phyloP scores from a whole-genome alignment of 1,284 basidiomycete species.

The Ganoderma lucidum region DNA sequence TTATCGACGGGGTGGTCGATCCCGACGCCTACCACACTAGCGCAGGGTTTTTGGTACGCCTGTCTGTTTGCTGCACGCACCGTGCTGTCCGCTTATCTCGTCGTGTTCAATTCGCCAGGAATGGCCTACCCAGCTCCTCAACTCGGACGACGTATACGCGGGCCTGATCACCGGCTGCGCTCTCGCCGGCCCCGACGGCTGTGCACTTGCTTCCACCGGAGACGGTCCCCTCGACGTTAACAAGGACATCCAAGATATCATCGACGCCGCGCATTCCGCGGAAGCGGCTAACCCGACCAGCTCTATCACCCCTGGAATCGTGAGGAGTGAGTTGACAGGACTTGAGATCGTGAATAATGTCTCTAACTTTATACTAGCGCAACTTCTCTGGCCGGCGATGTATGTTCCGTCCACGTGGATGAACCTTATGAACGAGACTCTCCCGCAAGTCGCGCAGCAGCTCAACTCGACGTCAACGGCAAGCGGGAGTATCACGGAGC shows the following conservation, averaged over 20 bases:
- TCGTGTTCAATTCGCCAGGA: constrained; percentile 1
- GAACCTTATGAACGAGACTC: neutral
- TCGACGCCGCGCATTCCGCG: constrained; percentile 17
- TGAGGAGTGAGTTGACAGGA: neutral
- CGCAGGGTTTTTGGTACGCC: neutral
- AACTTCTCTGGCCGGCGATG: neutral
- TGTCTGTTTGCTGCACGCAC: too few relatives aligned
- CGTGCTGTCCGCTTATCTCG: neutral
- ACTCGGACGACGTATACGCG: constrained; percentile 23
- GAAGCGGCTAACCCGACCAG: constrained; percentile 10
- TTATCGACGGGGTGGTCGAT: constrained; percentile 28
- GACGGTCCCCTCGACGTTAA: constrained; percentile 20
- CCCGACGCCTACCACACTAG: neutral
- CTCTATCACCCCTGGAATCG: constrained; percentile 17
- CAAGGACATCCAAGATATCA: constrained; percentile 15
- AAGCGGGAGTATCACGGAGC: neutral
- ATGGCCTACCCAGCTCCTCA: constrained; percentile 11
- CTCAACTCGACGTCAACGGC: neutral
- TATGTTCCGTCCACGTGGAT: neutral
- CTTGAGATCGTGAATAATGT: too few relatives aligned
- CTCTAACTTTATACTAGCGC: neutral
- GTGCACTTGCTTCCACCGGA: constrained; percentile 13
- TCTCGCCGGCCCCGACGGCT: constrained; percentile 23
- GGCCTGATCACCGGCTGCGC: constrained; percentile 28
- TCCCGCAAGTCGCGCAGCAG: neutral